These are phyloP conservation scores for Boletus speciosus DNA, from an alignment of 768 basidiomycete genomes.

Conservation along the genomic window DNA sequence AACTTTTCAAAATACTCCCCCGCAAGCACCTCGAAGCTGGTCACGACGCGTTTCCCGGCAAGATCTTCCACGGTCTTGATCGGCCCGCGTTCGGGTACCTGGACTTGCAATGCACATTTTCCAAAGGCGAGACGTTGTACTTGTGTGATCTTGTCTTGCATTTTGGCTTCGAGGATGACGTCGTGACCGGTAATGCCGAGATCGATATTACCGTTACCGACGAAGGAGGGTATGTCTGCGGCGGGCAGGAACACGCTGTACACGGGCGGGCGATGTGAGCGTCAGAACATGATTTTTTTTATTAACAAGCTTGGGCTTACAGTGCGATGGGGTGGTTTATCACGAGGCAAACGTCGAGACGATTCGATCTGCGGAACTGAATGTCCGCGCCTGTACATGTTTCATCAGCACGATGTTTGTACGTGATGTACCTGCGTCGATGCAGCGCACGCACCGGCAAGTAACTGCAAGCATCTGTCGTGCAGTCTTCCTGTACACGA, in stretches of 20 bases:
- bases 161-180: constrained; percentile 87
- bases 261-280: too few species aligned
- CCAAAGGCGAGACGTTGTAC: constrained; percentile 86
- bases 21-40: constrained; percentile 89
- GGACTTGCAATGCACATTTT: constrained; percentile 85
- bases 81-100: constrained; percentile 76
- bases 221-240: constrained; percentile 95
- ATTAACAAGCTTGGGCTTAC: constrained; percentile 36
- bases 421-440: too few species aligned
- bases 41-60: constrained; percentile 89
- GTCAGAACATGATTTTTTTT: too few species aligned
- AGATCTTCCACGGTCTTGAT: constrained; percentile 75
- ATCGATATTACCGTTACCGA: constrained; percentile 95
- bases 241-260: constrained; percentile 93
- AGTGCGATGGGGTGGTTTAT: constrained; percentile 92
- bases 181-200: constrained; percentile 98
- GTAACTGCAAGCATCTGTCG: constrained; percentile 83
- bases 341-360: constrained; percentile 92
- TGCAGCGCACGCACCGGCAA: constrained; percentile 59
- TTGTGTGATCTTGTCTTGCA: constrained; percentile 75
- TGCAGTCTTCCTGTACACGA: constrained; percentile 66
- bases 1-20: constrained; percentile 70
- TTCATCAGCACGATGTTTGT: background rate
- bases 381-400: constrained; percentile 79
- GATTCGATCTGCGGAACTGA: constrained; percentile 81